Percentiles rank a stretch among this genome's conserved stretches.
These are phyloP conservation scores for Hydrangea macrophylla DNA, from an alignment of 148 eudicot genomes.

Conservation along the genomic window DNA sequence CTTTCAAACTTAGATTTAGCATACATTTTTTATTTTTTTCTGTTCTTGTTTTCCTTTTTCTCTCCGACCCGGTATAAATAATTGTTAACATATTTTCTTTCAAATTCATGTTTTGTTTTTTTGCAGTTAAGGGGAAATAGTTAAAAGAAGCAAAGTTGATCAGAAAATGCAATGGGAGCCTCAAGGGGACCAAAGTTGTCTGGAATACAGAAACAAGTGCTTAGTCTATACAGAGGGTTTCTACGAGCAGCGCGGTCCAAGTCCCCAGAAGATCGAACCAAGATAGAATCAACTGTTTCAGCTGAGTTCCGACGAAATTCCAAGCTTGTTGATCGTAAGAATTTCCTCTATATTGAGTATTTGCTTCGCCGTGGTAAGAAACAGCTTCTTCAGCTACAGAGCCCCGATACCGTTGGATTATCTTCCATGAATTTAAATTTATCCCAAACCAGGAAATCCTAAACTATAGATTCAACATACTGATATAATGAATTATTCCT, in stretches of 20 bases:
- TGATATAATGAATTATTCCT: no score
- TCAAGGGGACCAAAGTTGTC: conserved; percentile 59
- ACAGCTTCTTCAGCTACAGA: conserved; percentile 82
- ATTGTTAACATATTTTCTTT: no score
- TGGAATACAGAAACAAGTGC: conserved; percentile 90
- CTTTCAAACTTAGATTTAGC: no score
- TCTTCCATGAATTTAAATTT: conserved; percentile 43
- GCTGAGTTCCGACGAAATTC: conserved; percentile 76
- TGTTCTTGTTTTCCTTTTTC: no score
- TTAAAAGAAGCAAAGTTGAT: background rate
- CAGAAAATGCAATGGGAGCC: conserved; percentile 33
- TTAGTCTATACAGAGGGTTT: conserved; percentile 76
- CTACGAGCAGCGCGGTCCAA: conserved; percentile 77
- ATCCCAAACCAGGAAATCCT: conserved; percentile 21
- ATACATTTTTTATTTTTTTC: no score
- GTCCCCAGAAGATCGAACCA: conserved; percentile 56
- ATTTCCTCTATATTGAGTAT: conserved; percentile 74
- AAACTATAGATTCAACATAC: no score
- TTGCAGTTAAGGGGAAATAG: no score
- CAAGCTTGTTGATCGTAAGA: conserved; percentile 72
- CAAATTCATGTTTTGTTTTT: no score
- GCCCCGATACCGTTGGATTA: conserved; percentile 62
- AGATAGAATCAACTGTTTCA: conserved; percentile 60
- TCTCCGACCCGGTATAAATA: no score
- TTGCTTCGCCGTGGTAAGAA: conserved; percentile 78